Evolutionary conservation across 768 basidiomycete genomes (phyloP), one percentile per base, ranked within the genome.

Genomic region (Tulasnella sp.): DNA sequence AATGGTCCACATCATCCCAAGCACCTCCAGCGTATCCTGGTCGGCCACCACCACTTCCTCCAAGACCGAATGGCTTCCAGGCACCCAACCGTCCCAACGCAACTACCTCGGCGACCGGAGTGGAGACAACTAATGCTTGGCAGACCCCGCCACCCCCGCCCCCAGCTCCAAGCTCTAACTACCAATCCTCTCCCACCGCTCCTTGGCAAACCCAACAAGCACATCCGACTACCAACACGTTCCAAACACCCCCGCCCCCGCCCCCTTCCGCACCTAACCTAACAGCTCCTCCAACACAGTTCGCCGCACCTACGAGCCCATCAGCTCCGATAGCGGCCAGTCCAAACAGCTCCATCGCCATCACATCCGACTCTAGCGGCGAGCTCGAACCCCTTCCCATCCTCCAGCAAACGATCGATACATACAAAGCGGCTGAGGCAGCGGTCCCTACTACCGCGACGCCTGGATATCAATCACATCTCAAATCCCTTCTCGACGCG

Each of bases 141-240:
- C 64, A 69, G 28, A 37, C 64, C 34, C 64, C 64, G 64, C 64
- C 64, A 69, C 64, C 64, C 34, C 31, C 64, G 34, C 34, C 64
- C 34, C 64, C 64, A 69, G 64, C 64, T 14, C 24, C 64, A 69
- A 69, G 2, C 31, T 5, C 64, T 37, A 69, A 28, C 31, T 69
- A 31, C 31, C 64, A 28, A 69, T 69, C 64, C 64, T 31, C 64
- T 69, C 64, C 64, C 64, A 69, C 64, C 9, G 18, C 0, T 12
- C 4, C 64, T 69, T 69, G 64, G 31, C 64, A 69, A 37, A 0
- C 64, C 28, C 64, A 12, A 37, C 64, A 69, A 37, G 64, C 64
- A 11, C 31, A 28, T 18, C 64, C 64, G 16, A 5, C 31, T 69
- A 31, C 34, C 28, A 37, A 37, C 31, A 18, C 64, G 8, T 69